Evolutionary conservation across 129 eudicot species (phyloP), one percentile per base, ranked within the genome.

Genomic region (Artemisia tridentata): DNA sequence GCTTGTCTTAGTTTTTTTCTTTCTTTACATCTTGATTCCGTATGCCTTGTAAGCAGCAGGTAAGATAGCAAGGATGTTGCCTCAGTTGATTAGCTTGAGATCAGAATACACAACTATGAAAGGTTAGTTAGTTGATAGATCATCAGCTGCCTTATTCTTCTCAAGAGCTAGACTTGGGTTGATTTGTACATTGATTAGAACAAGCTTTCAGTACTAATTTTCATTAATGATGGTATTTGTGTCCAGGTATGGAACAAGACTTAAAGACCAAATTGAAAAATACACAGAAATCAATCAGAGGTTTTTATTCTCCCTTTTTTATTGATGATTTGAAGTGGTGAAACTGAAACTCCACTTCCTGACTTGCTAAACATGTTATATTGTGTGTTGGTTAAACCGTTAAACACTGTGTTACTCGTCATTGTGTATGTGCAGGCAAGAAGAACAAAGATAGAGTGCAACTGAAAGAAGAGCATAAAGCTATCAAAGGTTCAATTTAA

Each of bases 41-140:
- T 53, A 34, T 34, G 43, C 43, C 59, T 16, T 53, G 12, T 16
- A 17, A 2, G 10, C 23, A 57, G 61, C 63, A 10, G 63, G 63
- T 10, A 57, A 9, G 63, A 57, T 57, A 57, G 34, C 63, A 11
- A 17, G 0, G 43, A 5, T 34, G 43, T 34, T 20, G 63, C 12
- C 62, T 19, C 62, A 20, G 23, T 20, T 57, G 63, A 57, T 8
- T 20, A 17, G 27, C 31, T 20, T 57, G 14, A 20, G 23, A 56
- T 56, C 27, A 0, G 15, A 19, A 11, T 20, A 20, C 34, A 0
- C 7, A 20, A 57, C 13, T 11, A 20, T 57, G 63, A 57, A 57
- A 57, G 63, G 34, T 57, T 18, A 57, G 63, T 57, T 20, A 57
- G 34, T 8, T 20, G 23, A 53, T 53, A 53, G 59, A 53, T 53